Evolutionary conservation across 352 stramenopile species (phyloP).

Genomic region (Phytophthora litchii): DNA sequence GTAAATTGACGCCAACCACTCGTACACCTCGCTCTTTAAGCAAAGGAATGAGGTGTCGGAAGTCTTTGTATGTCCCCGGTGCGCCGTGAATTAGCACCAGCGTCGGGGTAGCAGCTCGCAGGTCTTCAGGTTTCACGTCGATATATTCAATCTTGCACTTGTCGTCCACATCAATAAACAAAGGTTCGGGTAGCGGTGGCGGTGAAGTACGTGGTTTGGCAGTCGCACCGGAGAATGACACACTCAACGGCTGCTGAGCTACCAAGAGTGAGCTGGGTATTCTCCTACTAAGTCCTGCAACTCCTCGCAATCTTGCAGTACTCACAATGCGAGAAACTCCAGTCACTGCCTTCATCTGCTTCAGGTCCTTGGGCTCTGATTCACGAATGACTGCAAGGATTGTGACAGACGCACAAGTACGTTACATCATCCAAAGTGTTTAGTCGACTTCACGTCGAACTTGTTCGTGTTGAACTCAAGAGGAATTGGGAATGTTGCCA

Average conservation of each 20-base stretch:
- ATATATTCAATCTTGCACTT: slow-evolving; percentile 60
- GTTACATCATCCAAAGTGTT: slow-evolving; percentile 25
- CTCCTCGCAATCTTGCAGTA: slow-evolving; percentile 1
- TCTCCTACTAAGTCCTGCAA: slow-evolving; percentile 3
- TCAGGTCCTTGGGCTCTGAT: slow-evolving; percentile 4
- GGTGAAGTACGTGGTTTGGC: slow-evolving; percentile 19
- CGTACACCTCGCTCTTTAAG: slow-evolving; percentile 47
- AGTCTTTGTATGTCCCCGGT: slow-evolving; percentile 68
- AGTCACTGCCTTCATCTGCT: slow-evolving; percentile 19
- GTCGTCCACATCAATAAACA: slow-evolving; percentile 35
- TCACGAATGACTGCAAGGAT: slow-evolving; percentile 15
- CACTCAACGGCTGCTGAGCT: neutral
- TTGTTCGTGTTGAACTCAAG: too few relatives aligned
- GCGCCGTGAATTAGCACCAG: slow-evolving; percentile 71
- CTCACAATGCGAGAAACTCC: slow-evolving; percentile 5
- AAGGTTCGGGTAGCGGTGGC: slow-evolving; percentile 33
- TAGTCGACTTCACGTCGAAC: slow-evolving; percentile 26
- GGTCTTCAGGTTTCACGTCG: slow-evolving; percentile 25
- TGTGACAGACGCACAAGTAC: slow-evolving; percentile 4
- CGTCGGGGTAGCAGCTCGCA: slow-evolving; percentile 32
- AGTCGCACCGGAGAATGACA: slow-evolving; percentile 5
- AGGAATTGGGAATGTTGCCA: slow-evolving; percentile 1
- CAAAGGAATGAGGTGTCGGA: slow-evolving; percentile 64
- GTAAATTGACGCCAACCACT: slow-evolving; percentile 66
- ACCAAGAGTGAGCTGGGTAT: neutral